These are phyloP conservation scores for Malassezia cuniculi DNA, from an alignment of 1,284 basidiomycete species.

Conservation along the genomic window DNA sequence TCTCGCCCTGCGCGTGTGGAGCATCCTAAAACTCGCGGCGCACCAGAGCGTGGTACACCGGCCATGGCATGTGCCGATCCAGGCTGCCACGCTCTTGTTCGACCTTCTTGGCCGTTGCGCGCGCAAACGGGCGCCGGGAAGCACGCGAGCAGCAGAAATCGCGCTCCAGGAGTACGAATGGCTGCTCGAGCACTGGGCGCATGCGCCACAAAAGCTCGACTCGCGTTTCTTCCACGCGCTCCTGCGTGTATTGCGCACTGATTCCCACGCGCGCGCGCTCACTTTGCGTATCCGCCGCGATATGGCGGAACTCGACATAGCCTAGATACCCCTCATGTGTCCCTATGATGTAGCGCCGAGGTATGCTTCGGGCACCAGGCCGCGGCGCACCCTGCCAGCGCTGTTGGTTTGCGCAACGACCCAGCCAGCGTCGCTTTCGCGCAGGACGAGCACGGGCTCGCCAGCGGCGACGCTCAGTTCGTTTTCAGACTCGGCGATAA, in stretches of 20 bases:
- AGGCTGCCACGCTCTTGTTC: conserved; percentile 25
- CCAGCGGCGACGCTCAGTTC: conserved; percentile 12
- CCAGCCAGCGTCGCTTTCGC: conserved; percentile 6
- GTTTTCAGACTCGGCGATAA: conserved; percentile 10
- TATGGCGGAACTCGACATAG: too few species aligned
- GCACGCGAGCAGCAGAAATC: conserved; percentile 1
- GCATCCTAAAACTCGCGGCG: conserved; percentile 23
- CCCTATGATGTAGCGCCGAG: too few species aligned
- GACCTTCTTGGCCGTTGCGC: conserved; percentile 15
- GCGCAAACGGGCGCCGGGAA: not conserved
- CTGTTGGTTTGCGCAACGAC: conserved; percentile 4
- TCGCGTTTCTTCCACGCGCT: conserved; percentile 4
- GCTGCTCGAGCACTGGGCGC: conserved; percentile 8
- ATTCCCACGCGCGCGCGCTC: too few species aligned
- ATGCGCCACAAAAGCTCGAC: not conserved
- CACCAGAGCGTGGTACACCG: conserved; percentile 5
- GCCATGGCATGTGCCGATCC: conserved; percentile 17
- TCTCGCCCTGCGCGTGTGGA: conserved; percentile 26
- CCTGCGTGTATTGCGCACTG: conserved; percentile 6
- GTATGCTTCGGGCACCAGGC: conserved; percentile 12
- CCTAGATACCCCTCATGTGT: too few species aligned
- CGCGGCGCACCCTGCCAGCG: too few species aligned
- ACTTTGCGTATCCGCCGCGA: too few species aligned
- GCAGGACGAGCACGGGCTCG: conserved; percentile 1
- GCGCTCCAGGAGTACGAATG: conserved; percentile 12